These are phyloP conservation scores for Hanseniaspora hatyaiensis DNA, from an alignment of 805 yeast genomes.

Conservation along the genomic window DNA sequence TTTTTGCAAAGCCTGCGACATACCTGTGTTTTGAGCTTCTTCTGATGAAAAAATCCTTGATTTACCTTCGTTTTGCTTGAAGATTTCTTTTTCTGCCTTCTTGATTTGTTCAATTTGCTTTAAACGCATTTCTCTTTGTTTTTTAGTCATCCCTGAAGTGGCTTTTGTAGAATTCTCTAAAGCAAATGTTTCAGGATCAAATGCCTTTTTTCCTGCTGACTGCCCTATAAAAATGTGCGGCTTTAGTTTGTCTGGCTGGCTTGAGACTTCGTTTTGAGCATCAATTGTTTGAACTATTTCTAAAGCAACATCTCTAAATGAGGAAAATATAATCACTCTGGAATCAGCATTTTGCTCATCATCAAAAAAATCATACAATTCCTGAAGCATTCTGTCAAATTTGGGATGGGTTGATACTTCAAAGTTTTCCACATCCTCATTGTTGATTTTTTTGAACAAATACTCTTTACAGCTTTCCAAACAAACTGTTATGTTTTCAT, in stretches of 20 bases:
- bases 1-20: slow-evolving; percentile 83
- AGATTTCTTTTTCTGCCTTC: slow-evolving; percentile 28
- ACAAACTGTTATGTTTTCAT: slow-evolving; percentile 20
- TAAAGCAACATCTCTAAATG: slow-evolving; percentile 77
- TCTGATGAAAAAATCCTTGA: slow-evolving; percentile 41
- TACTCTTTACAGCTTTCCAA: slow-evolving; percentile 11
- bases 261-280: slow-evolving; percentile 23
- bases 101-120: slow-evolving; percentile 26
- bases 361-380: slow-evolving; percentile 45
- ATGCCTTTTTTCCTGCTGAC: slow-evolving; percentile 57
- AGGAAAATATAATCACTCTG: slow-evolving; percentile 77
- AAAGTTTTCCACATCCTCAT: slow-evolving; percentile 1
- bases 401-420: slow-evolving; percentile 55
- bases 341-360: slow-evolving; percentile 36
- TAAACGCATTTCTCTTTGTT: slow-evolving; percentile 28
- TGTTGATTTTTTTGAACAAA: background rate
- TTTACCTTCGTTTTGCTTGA: slow-evolving; percentile 36
- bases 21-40: slow-evolving; percentile 66
- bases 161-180: slow-evolving; percentile 34
- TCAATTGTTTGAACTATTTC: slow-evolving; percentile 67
- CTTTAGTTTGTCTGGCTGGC: slow-evolving; percentile 28
- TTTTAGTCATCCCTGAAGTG: slow-evolving; percentile 31
- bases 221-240: slow-evolving; percentile 94
- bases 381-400: slow-evolving; percentile 45
- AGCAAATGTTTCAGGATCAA: slow-evolving; percentile 44